Percentiles rank a stretch among this genome's conserved stretches.
phyloP scores from a whole-genome alignment of 2,329 filamentous ascomycete species.

The Harringtonia lauricola region DNA sequence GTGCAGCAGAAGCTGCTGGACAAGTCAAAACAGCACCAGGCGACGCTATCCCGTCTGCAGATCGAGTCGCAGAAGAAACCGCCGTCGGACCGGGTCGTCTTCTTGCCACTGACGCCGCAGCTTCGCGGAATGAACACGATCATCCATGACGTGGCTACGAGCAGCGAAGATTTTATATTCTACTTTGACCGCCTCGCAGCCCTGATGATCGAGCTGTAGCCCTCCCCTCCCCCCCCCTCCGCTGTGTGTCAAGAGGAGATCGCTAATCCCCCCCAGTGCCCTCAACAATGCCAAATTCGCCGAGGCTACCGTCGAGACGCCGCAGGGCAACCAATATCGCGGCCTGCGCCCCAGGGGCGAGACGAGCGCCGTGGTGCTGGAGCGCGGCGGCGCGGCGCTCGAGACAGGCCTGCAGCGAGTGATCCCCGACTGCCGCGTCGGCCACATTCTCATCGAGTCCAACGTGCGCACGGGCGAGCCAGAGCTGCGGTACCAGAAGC shows the following conservation, averaged over 20 bases:
- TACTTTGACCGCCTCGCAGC: conserved; percentile 87
- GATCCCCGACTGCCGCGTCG: conserved; percentile 84
- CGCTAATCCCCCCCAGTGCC: conserved; percentile 37
- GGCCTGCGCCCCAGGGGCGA: conserved; percentile 63
- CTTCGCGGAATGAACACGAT: conserved; percentile 83
- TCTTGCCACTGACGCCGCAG: conserved; percentile 70
- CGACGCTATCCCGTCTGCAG: conserved; percentile 67
- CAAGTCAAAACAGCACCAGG: conserved; percentile 75
- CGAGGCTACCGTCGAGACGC: conserved; percentile 54
- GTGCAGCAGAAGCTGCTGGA: conserved; percentile 78
- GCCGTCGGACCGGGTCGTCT: conserved; percentile 61
- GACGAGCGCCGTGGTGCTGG: conserved; percentile 75
- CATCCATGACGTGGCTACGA: conserved; percentile 67
- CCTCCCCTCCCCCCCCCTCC: neutral
- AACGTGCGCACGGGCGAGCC: conserved; percentile 78
- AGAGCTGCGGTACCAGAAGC: conserved; percentile 78
- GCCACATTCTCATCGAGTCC: conserved; percentile 83
- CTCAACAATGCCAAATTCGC: conserved; percentile 67
- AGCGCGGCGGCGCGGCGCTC: conserved; percentile 80
- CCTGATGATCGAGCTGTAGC: conserved; percentile 73
- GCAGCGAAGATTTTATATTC: conserved; percentile 87
- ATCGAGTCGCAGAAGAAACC: conserved; percentile 59
- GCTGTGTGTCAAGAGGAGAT: neutral
- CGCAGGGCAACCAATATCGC: conserved; percentile 56
- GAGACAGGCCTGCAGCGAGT: conserved; percentile 82